Conservation (phyloP, 1,284 basidiomycete species). For the Irpex rosettiformis region DNA sequence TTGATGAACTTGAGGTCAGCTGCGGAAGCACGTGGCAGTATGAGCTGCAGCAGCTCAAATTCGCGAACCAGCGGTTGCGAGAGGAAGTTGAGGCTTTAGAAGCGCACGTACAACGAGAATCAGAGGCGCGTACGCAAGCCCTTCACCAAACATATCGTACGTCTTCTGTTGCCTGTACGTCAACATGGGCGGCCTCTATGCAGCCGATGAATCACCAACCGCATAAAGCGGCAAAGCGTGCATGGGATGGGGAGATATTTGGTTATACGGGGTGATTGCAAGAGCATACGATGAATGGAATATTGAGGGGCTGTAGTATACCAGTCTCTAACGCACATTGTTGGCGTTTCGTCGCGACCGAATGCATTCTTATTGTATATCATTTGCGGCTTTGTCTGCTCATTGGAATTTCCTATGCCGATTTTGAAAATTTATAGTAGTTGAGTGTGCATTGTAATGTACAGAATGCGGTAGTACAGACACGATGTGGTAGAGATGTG, state of each 20-base stretch:
- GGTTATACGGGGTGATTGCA: background rate
- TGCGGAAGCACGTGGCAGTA: conserved; percentile 87
- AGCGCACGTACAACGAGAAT: conserved; percentile 19
- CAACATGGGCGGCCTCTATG: conserved; percentile 6
- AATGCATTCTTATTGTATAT: conserved; percentile 1
- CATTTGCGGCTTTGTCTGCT: background rate
- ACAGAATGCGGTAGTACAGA: background rate
- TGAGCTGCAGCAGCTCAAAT: conserved; percentile 82
- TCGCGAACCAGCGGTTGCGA: conserved; percentile 66
- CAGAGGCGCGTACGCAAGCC: background rate
- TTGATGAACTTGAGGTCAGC: conserved; percentile 67
- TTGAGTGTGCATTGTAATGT: background rate
- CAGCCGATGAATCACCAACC: conserved; percentile 6
- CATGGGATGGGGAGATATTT: conserved; percentile 13
- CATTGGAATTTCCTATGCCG: background rate
- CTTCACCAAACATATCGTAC: background rate
- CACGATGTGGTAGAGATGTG: background rate
- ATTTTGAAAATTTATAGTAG: background rate
- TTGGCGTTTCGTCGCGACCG: too few relatives aligned
- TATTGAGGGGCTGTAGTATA: background rate
- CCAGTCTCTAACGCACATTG: too few relatives aligned
- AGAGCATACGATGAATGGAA: background rate
- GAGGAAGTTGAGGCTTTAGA: conserved; percentile 68
- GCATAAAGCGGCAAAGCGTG: conserved; percentile 6
- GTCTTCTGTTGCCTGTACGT: background rate